Percentiles rank a stretch among this genome's conserved stretches.
Conservation (phyloP, 129 eudicot genomes). For the Glebionis coronaria region DNA sequence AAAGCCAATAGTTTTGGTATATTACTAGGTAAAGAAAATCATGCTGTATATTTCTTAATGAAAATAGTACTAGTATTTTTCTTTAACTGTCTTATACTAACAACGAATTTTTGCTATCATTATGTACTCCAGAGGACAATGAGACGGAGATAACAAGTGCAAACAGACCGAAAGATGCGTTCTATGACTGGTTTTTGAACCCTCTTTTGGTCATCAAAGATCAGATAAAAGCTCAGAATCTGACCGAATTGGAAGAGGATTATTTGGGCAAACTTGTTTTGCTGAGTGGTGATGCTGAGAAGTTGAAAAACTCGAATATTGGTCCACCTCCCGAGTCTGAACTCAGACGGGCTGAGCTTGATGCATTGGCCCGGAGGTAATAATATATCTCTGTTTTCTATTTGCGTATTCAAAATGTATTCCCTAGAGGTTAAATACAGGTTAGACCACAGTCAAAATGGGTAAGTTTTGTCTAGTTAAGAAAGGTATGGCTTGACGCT, state of each 20-base stretch:
- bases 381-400: background rate
- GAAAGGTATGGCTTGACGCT: too few species aligned
- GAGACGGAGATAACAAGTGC: conserved; percentile 73
- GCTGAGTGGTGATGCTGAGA: conserved; percentile 53
- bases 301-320: conserved; percentile 39
- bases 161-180: conserved; percentile 71
- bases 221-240: conserved; percentile 71
- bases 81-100: background rate
- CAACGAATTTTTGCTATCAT: background rate
- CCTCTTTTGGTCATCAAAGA: conserved; percentile 90
- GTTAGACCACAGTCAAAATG: too few species aligned
- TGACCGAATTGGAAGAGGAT: conserved; percentile 62
- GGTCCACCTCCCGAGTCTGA: conserved; percentile 72
- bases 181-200: conserved; percentile 84
- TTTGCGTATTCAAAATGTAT: background rate
- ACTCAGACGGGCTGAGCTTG: conserved; percentile 70
- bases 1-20: conserved; percentile 67
- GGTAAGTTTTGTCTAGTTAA: too few species aligned
- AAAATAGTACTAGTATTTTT: too few species aligned
- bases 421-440: background rate
- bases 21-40: conserved; percentile 48
- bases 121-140: conserved; percentile 48
- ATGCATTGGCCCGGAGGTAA: conserved; percentile 89
- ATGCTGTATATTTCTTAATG: too few species aligned
- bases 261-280: conserved; percentile 70